These are phyloP conservation scores for Dissophora ornata DNA, from an alignment of 192 early-diverging fungal species.

Conservation along the genomic window DNA sequence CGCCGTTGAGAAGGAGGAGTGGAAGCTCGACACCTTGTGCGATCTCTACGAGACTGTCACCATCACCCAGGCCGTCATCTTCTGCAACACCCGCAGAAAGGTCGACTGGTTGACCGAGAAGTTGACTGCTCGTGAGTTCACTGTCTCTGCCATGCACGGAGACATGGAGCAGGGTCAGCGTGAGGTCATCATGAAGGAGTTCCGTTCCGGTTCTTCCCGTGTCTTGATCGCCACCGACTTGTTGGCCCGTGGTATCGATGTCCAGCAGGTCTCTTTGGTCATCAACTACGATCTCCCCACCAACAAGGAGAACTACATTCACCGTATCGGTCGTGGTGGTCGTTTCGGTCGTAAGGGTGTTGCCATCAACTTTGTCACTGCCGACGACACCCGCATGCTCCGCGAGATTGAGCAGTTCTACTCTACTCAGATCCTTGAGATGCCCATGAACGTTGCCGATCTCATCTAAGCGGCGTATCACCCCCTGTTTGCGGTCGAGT, in stretches of 20 bases:
- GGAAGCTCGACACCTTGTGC: conserved; percentile 98
- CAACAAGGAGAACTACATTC: conserved; percentile 99
- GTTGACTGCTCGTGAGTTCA: conserved; percentile 90
- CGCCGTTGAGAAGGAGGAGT: conserved; percentile 98
- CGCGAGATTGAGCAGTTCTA: conserved; percentile 91
- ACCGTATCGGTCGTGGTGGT: conserved; percentile 99
- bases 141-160: conserved; percentile 99
- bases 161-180: conserved; percentile 98
- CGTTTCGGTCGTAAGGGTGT: conserved; percentile 99
- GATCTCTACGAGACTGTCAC: conserved; percentile 99
- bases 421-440: conserved; percentile 99
- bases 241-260: conserved; percentile 99
- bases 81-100: conserved; percentile 99
- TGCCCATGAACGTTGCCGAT: conserved; percentile 98
- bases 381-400: conserved; percentile 92
- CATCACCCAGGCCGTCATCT: conserved; percentile 99
- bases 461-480: conserved; percentile 64
- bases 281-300: conserved; percentile 94
- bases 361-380: conserved; percentile 99
- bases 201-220: conserved; percentile 96
- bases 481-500: conserved; percentile 1
- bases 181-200: conserved; percentile 99
- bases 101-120: conserved; percentile 99
- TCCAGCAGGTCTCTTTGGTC: conserved; percentile 98
- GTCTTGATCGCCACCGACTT: conserved; percentile 99